A percentile compares a stretch with the other conserved stretches of the same genome.
Conservation (phyloP, 352 stramenopile species). For the Globisporangium camurandrum region DNA sequence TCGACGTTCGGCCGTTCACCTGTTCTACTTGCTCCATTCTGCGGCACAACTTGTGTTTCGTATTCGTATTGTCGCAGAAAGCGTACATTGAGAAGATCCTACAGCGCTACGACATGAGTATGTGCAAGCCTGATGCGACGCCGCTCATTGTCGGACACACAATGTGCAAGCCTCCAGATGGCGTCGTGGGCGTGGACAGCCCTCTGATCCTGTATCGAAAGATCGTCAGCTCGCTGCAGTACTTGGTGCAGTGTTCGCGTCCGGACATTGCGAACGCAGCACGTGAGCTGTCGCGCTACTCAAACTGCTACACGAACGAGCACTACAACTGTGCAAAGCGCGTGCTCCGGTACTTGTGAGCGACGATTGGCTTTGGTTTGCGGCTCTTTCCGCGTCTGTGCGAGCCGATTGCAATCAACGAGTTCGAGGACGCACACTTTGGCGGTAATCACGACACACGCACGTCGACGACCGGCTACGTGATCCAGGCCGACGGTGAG, state of each 20-base stretch:
- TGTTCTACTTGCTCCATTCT: too few relatives aligned
- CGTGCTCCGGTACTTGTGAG: background rate
- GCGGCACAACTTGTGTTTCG: too few relatives aligned
- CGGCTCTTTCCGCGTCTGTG: background rate
- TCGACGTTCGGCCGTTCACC: too few relatives aligned
- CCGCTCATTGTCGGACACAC: too few relatives aligned
- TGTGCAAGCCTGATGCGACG: background rate
- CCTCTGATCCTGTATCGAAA: background rate
- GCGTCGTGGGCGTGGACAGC: too few relatives aligned
- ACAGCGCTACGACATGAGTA: too few relatives aligned
- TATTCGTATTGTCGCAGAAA: too few relatives aligned
- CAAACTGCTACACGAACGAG: background rate
- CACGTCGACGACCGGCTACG: background rate
- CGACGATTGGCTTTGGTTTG: too few relatives aligned
- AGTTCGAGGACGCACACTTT: background rate
- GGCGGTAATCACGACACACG: background rate
- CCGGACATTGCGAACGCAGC: background rate
- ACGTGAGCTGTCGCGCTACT: background rate
- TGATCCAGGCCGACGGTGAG: background rate
- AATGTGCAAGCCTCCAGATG: too few relatives aligned
- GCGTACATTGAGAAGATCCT: too few relatives aligned
- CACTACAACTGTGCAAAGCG: background rate
- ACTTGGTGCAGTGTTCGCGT: background rate
- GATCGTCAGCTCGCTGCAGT: conserved; percentile 1
- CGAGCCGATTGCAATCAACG: background rate